Evolutionary conservation across 805 yeast species (phyloP), one percentile per base, ranked within the genome.

Genomic region (Vanderwaltozyma tropicalis): DNA sequence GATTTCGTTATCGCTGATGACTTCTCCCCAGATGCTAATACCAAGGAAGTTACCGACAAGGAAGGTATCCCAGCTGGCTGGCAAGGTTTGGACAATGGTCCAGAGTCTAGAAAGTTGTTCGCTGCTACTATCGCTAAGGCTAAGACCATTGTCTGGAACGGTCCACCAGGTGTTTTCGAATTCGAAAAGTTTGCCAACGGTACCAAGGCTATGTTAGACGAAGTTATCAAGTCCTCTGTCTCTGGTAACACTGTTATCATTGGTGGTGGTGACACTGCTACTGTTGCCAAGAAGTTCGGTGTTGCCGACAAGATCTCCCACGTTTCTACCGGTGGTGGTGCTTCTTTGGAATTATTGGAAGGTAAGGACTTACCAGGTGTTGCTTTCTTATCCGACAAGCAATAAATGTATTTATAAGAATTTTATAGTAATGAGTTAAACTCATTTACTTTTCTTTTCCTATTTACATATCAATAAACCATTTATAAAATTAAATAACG

Each of bases 271-370:
- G 98, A 92, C 71, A 92, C 98, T 57, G 98, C 98, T 54, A 92
- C 98, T 51, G 92, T 88, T 53, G 96, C 96, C 61, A 89, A 89
- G 86, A 92, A 92, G 76, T 92, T 71, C 70, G 96, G 96, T 64
- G 96, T 80, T 50, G 88, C 85, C 55, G 95, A 85, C 64, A 85
- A 92, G 75, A 77, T 92, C 59, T 86, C 96, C 38, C 98, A 92
- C 69, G 96, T 92, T 52, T 89, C 97, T 53, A 92, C 98, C 48
- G 98, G 98, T 72, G 98, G 98, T 72, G 98, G 98, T 76, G 98
- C 98, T 53, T 89, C 97, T 47, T 78, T 92, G 64, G 98, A 92
- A 72, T 80, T 92, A 63, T 79, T 92, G 63, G 98, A 92, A 75
- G 98, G 98, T 72, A 92, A 92, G 79, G 92, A 74, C 56, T 77